phyloP scores from a whole-genome alignment of 1,139 yeast species.

The Candida frijolesensis region DNA sequence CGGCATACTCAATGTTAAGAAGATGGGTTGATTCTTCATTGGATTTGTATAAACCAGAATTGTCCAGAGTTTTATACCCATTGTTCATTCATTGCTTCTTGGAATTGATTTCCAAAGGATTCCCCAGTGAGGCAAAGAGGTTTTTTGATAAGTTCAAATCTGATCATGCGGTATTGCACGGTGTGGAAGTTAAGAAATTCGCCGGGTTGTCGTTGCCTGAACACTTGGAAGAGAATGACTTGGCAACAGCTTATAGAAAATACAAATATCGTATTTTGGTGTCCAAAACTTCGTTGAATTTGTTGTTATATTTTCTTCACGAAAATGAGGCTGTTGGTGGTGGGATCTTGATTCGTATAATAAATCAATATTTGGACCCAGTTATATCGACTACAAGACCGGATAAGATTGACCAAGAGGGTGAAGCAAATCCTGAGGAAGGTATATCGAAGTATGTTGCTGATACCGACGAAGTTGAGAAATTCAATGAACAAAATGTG shows the following conservation, averaged over 20 bases:
- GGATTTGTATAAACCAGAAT: slow-evolving; percentile 89
- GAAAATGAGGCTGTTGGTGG: slow-evolving; percentile 96
- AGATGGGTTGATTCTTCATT: slow-evolving; percentile 92
- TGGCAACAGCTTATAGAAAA: slow-evolving; percentile 73
- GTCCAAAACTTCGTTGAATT: slow-evolving; percentile 82
- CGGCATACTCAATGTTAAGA: slow-evolving; percentile 78
- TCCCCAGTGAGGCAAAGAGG: slow-evolving; percentile 61
- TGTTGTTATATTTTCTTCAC: slow-evolving; percentile 81
- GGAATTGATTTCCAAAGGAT: slow-evolving; percentile 69
- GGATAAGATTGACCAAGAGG: slow-evolving; percentile 47
- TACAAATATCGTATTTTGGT: slow-evolving; percentile 76
- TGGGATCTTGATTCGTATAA: slow-evolving; percentile 76
- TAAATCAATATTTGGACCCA: slow-evolving; percentile 84
- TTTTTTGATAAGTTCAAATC: slow-evolving; percentile 75
- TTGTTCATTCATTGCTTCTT: slow-evolving; percentile 86
- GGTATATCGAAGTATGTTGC: slow-evolving; percentile 65
- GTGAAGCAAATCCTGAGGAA: slow-evolving; percentile 57
- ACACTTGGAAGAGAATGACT: slow-evolving; percentile 79
- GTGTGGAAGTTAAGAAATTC: slow-evolving; percentile 70
- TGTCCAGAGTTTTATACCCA: slow-evolving; percentile 83
- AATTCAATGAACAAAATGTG: slow-evolving; percentile 72
- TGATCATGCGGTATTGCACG: slow-evolving; percentile 79
- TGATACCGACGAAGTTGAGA: slow-evolving; percentile 49
- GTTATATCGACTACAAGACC: slow-evolving; percentile 53
- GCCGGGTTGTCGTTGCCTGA: slow-evolving; percentile 77